Conservation (phyloP, 2,329 filamentous ascomycete species). For the Pseudomassariella vexata region DNA sequence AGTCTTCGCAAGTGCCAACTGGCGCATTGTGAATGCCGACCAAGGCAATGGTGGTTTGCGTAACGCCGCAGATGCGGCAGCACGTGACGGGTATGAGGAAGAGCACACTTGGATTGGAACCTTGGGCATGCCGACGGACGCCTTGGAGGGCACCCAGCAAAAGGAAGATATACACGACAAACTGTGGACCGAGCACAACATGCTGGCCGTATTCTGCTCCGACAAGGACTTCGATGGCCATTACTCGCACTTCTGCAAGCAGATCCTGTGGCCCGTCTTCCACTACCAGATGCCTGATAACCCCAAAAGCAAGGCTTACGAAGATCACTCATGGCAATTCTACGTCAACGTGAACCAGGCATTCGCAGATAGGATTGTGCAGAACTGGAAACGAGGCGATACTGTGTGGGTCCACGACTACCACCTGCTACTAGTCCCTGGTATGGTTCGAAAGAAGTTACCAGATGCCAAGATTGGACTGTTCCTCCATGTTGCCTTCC, state of each 20-base stretch:
- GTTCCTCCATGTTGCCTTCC: slow-evolving; percentile 92
- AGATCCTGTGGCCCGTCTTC: slow-evolving; percentile 95
- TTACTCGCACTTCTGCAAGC: slow-evolving; percentile 95
- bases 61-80: slow-evolving; percentile 78
- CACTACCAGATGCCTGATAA: slow-evolving; percentile 98
- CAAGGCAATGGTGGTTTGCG: slow-evolving; percentile 90
- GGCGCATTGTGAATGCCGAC: slow-evolving; percentile 77
- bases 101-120: slow-evolving; percentile 91
- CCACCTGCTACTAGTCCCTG: slow-evolving; percentile 81
- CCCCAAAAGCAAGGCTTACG: slow-evolving; percentile 95
- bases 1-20: slow-evolving; percentile 71
- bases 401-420: slow-evolving; percentile 96
- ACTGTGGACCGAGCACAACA: slow-evolving; percentile 75
- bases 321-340: slow-evolving; percentile 94
- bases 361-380: slow-evolving; percentile 84
- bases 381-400: slow-evolving; percentile 90
- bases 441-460: slow-evolving; percentile 82
- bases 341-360: slow-evolving; percentile 90
- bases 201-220: slow-evolving; percentile 76
- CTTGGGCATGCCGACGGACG: slow-evolving; percentile 89
- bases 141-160: slow-evolving; percentile 65
- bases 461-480: slow-evolving; percentile 94
- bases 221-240: slow-evolving; percentile 94
- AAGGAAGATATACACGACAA: slow-evolving; percentile 80
- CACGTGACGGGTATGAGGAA: slow-evolving; percentile 60